phyloP scores from a whole-genome alignment of 2,329 filamentous ascomycete species.

The Neofusicoccum parvum region DNA sequence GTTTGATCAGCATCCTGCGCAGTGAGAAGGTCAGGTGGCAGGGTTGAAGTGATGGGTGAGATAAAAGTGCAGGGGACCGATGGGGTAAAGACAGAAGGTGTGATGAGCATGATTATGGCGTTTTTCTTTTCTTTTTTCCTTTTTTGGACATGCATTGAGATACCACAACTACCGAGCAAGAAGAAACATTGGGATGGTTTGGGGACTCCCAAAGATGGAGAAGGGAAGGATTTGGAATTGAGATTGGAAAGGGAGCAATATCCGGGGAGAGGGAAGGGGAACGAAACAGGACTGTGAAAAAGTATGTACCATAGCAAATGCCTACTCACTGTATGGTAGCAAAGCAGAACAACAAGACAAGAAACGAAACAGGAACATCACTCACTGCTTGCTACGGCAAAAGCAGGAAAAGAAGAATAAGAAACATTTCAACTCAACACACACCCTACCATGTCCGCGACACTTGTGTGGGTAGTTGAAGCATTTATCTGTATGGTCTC shows the following conservation, averaged over 20 bases:
- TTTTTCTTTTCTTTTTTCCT: neutral
- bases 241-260: no score
- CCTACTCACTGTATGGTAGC: neutral
- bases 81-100: neutral
- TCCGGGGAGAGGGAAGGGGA: neutral
- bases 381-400: neutral
- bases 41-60: slow-evolving; percentile 28
- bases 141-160: neutral
- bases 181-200: no score
- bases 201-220: no score
- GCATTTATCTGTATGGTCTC: no score
- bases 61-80: neutral
- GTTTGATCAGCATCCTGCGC: slow-evolving; percentile 42
- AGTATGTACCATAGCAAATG: neutral
- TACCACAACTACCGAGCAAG: no score
- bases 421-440: neutral
- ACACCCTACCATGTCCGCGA: neutral
- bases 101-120: neutral
- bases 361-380: neutral
- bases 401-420: neutral
- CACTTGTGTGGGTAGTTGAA: no score
- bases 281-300: neutral
- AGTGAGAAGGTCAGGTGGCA: slow-evolving; percentile 43
- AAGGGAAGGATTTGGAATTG: no score
- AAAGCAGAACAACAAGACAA: no score